Base-by-base conservation (phyloP, 208 protist genomes). In the Trypanosoma conorhini region DNA sequence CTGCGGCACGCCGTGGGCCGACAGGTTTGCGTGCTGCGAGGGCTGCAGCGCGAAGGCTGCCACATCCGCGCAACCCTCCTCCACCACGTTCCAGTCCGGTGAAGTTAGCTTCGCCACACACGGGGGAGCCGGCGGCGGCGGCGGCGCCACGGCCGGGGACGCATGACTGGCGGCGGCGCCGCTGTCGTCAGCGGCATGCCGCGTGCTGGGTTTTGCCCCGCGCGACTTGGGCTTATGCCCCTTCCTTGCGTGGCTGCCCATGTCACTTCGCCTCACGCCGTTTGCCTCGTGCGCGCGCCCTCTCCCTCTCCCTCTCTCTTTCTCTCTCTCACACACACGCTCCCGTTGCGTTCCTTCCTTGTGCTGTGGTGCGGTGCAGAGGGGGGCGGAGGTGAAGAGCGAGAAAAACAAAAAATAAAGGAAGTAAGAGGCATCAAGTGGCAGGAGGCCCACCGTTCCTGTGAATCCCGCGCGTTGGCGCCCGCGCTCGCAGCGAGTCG, bases 1-100 rank as follows among this genome's bases (percentile, higher is more conserved):
- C 67, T 85, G 76, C 26, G 79, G 84, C 12, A 92, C 87, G 15
- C 42, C 71, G 9, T 59, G 70, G 19, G 38, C 22, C 17, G 88
- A 1, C 22, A 92, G 77, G n/a, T 58, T 54, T 1, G 57, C 67
- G 72, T 89, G 82, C 51, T 75, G 70, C 48, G 48, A 59, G 8
- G 72, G 71, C 26, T 86, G 74, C 24, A 86, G 75, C 0, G 79
- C 70, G 58, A 89, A 92, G 51, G 77, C 46, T 0, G 77, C 63
- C 8, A 89, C 51, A 63, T 92, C 83, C 21, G 54, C 62, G 63
- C 84, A 89, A 33, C 77, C 83, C 17, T 92, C 87, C 67, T 87
- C 84, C 19, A 92, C 57, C 12, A 70, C 71, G 3, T 61, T 56
- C 62, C 77, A 92, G 9, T 85, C 64, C 12, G 21, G 62, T 9